Base-by-base conservation (phyloP, 257 asterid genomes). In the Lithospermum erythrorhizon region DNA sequence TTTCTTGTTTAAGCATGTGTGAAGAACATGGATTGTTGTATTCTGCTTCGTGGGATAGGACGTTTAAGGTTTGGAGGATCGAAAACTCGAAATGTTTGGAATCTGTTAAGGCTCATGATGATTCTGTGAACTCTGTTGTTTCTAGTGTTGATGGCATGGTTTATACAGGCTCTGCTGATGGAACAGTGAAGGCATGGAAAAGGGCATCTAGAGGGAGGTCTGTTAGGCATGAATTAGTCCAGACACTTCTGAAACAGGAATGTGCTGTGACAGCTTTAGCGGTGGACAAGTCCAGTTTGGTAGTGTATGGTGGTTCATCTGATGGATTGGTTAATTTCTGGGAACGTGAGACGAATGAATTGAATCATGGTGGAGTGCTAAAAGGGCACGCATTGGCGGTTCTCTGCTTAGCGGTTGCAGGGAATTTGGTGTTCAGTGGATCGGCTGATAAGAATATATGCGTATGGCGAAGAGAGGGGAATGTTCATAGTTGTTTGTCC, bases 1-100 rank as follows among this genome's bases (percentile, higher is more conserved):
- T 84, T 24, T 84, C 94, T 0, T 73, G 75, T 70, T 70, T 84
- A 41, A 79, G 83, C 75, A 63, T 84, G 70, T 57, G 68, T 65
- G 53, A 45, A 5, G 76, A 65, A 0, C 65, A 32, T 0, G 82
- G 82, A 5, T 70, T 84, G 0, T 70, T 84, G 8, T 84, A 82
- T 25, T 84, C 94, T 3, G 85, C 82, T 29, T 84, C 94, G 0
- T 84, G 94, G 94, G 89, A 84, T 62, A 57, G 79, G n/a, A 84
- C 94, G 0, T 76, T 84, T 61, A 84, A 84, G 70, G 89, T 79
- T 4, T 84, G 94, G 89, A 51, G 63, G 15, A 52, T 68, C 10
- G 63, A 37, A 17, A 67, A 51, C 23, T 73, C 73, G 0, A 84
- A 72, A 61, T 84, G 89, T 67, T 15, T 84, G 0, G 87, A 84